Percentiles rank a stretch among this genome's conserved stretches.
These are phyloP conservation scores for Lagenidium giganteum DNA, from an alignment of 352 stramenopile species.

Conservation along the genomic window DNA sequence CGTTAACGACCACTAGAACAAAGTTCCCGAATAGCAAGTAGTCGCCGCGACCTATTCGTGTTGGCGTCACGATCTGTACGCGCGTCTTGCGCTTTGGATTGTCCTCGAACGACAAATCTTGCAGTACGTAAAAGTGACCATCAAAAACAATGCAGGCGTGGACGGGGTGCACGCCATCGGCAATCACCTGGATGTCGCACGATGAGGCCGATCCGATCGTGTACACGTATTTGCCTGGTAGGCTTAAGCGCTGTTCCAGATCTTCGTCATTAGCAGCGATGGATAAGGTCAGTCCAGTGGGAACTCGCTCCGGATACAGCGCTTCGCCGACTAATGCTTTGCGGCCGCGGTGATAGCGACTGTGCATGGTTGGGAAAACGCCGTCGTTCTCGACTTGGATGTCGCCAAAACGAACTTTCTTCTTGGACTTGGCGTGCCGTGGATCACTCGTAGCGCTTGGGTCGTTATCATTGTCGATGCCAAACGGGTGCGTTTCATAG, in stretches of 20 bases:
- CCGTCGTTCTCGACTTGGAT: too few species aligned
- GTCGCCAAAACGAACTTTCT: too few species aligned
- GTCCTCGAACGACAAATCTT: slow-evolving; percentile 51
- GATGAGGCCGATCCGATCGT: slow-evolving; percentile 36
- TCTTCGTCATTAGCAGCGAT: neutral
- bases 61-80: slow-evolving; percentile 27
- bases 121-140: slow-evolving; percentile 37
- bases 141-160: slow-evolving; percentile 49
- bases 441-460: slow-evolving; percentile 8
- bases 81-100: slow-evolving; percentile 36
- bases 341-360: too few species aligned
- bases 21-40: slow-evolving; percentile 40
- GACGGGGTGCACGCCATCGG: slow-evolving; percentile 26
- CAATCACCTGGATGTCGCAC: slow-evolving; percentile 33
- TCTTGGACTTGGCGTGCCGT: slow-evolving; percentile 16
- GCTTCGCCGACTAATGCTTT: too few species aligned
- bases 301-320: too few species aligned
- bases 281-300: too few species aligned
- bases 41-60: slow-evolving; percentile 34
- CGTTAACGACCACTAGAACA: slow-evolving; percentile 28
- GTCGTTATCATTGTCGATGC: slow-evolving; percentile 5
- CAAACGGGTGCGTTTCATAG: slow-evolving; percentile 4
- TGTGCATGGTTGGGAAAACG: too few species aligned
- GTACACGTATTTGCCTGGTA: slow-evolving; percentile 18
- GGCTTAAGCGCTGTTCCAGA: slow-evolving; percentile 14